phyloP scores from a whole-genome alignment of 2,329 filamentous ascomycete genomes.

The Tolypocladium nubicola region DNA sequence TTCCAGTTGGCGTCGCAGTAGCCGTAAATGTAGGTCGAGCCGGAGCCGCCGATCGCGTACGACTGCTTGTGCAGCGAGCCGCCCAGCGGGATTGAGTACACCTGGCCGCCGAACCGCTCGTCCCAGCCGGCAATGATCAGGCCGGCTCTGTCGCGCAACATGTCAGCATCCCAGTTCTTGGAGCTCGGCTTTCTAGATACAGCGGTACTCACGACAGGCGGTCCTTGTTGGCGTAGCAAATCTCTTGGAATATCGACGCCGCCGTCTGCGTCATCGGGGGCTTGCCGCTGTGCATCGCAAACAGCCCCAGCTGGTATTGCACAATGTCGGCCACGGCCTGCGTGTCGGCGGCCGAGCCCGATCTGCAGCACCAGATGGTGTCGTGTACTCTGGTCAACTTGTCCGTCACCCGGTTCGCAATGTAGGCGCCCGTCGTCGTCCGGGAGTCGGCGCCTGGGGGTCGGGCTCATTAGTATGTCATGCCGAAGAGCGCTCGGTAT shows the following conservation, averaged over 20 bases:
- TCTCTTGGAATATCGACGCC: conserved; percentile 91
- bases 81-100: conserved; percentile 93
- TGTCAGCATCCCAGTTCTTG: conserved; percentile 5
- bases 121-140: conserved; percentile 99
- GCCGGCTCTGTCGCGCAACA: conserved; percentile 54
- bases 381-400: conserved; percentile 98
- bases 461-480: conserved; percentile 6
- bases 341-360: conserved; percentile 92
- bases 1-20: conserved; percentile 96
- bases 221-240: conserved; percentile 98
- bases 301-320: conserved; percentile 89
- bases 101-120: conserved; percentile 85
- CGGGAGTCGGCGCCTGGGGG: conserved; percentile 75
- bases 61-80: conserved; percentile 96
- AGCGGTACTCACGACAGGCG: conserved; percentile 57
- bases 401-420: conserved; percentile 97
- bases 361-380: conserved; percentile 99
- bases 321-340: conserved; percentile 98
- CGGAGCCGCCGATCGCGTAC: conserved; percentile 91
- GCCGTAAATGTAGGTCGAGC: conserved; percentile 98
- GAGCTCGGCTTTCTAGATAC: not conserved
- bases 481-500: no score
- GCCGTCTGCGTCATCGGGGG: conserved; percentile 89
- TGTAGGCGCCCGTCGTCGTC: conserved; percentile 96
- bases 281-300: conserved; percentile 82